Conservation (phyloP, 768 basidiomycete genomes). For the Lactarius hatsudake region DNA sequence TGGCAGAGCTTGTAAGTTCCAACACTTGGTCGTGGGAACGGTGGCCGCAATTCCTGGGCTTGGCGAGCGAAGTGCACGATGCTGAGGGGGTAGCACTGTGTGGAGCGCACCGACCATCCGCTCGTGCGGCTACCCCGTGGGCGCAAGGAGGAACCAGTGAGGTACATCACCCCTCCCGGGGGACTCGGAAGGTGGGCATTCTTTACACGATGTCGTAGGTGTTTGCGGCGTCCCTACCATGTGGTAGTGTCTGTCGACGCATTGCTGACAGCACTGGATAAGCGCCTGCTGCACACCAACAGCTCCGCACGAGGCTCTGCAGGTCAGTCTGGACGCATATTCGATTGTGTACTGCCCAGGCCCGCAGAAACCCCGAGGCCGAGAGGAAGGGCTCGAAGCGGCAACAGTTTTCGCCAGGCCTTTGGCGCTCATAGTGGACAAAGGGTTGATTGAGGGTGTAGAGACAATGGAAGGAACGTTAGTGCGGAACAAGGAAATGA, state of each 20-base stretch:
- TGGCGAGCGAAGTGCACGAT: too few species aligned
- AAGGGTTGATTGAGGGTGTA: conserved; percentile 71
- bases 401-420: conserved; percentile 58
- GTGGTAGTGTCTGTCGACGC: conserved; percentile 59
- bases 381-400: conserved; percentile 37
- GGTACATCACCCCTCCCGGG: too few species aligned
- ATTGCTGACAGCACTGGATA: conserved; percentile 70
- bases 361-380: conserved; percentile 44
- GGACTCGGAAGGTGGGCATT: too few species aligned
- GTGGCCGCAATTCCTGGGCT: too few species aligned
- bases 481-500: too few species aligned
- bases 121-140: too few species aligned
- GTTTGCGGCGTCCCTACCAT: conserved; percentile 68
- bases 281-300: conserved; percentile 76
- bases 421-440: conserved; percentile 65
- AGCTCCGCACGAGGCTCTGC: conserved; percentile 35
- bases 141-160: too few species aligned
- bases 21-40: too few species aligned
- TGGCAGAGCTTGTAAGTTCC: too few species aligned
- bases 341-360: conserved; percentile 51
- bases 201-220: conserved; percentile 65
- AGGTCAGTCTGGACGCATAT: conserved; percentile 43
- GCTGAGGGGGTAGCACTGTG: too few species aligned
- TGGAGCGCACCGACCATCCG: too few species aligned
- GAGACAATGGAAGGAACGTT: conserved; percentile 34